Percentiles rank a stretch among this genome's conserved stretches.
Conservation (phyloP, 345 rosid genomes). For the Geranium rotundifolium region DNA sequence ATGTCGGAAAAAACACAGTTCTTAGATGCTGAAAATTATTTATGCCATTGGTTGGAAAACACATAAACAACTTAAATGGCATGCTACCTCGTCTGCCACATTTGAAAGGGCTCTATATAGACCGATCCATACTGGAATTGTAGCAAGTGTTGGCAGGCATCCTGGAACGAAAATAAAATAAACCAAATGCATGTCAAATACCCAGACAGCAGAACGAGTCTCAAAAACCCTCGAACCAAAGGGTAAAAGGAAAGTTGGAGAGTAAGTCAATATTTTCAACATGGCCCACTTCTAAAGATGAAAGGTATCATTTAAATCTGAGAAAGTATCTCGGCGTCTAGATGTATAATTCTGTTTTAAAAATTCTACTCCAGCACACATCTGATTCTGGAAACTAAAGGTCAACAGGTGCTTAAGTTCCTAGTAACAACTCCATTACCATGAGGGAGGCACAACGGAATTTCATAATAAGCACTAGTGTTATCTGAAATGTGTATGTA, state of each 20-base stretch:
- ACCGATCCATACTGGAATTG: constrained; percentile 97
- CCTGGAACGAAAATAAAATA: constrained; percentile 28
- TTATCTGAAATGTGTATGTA: neutral
- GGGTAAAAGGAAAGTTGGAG: neutral
- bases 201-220: neutral
- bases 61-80: constrained; percentile 1
- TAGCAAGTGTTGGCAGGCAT: constrained; percentile 89
- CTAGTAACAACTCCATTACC: neutral
- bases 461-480: too few relatives aligned
- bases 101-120: constrained; percentile 95
- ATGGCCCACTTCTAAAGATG: neutral
- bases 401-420: neutral
- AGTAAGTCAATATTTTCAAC: neutral
- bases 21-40: constrained; percentile 5
- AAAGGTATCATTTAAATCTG: neutral
- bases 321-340: neutral
- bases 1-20: constrained; percentile 9
- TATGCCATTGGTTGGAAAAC: neutral
- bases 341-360: neutral
- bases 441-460: neutral
- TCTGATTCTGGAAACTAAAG: neutral
- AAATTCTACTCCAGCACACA: neutral
- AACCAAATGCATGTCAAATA: neutral
- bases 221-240: neutral
- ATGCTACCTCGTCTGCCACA: constrained; percentile 78